A percentile compares a stretch with the other conserved stretches of the same genome.
phyloP scores from a whole-genome alignment of 73 alveolate species.

The Effrenium voratum region DNA sequence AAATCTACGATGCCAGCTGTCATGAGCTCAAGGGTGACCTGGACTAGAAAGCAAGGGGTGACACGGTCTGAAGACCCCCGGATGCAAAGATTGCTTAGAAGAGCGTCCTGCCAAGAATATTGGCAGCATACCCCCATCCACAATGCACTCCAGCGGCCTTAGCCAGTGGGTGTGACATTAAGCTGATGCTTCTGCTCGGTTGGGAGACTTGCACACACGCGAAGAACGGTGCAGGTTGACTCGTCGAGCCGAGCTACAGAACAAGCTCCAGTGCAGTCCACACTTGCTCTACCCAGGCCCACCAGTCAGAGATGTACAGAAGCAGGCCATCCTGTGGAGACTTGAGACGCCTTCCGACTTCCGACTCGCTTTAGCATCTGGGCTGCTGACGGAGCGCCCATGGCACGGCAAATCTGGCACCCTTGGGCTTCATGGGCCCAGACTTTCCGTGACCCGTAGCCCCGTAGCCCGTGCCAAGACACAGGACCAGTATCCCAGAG shows the following conservation, averaged over 20 bases:
- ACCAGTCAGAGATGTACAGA: constrained; percentile 72
- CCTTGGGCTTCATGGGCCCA: neutral
- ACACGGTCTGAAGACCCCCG: no score
- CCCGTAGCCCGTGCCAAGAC: neutral
- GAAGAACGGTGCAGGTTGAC: no score
- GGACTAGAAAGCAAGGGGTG: no score
- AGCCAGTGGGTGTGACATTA: no score
- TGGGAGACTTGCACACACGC: no score
- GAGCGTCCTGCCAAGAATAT: constrained; percentile 59
- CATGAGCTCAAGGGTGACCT: no score
- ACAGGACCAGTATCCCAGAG: constrained; percentile 40
- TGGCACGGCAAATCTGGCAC: constrained; percentile 71
- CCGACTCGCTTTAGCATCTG: neutral
- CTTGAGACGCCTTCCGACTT: neutral
- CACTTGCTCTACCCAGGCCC: constrained; percentile 64
- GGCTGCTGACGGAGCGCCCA: constrained; percentile 53
- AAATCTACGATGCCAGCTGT: no score
- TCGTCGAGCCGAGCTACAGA: neutral
- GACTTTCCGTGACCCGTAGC: neutral
- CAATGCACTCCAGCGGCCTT: constrained; percentile 56
- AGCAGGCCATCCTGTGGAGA: constrained; percentile 52
- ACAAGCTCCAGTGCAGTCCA: constrained; percentile 69
- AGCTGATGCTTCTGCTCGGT: no score
- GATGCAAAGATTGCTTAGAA: no score
- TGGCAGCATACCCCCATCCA: constrained; percentile 69